These are phyloP conservation scores for Spizellomyces sp. DNA, from an alignment of 192 early-diverging fungal species.

Conservation along the genomic window DNA sequence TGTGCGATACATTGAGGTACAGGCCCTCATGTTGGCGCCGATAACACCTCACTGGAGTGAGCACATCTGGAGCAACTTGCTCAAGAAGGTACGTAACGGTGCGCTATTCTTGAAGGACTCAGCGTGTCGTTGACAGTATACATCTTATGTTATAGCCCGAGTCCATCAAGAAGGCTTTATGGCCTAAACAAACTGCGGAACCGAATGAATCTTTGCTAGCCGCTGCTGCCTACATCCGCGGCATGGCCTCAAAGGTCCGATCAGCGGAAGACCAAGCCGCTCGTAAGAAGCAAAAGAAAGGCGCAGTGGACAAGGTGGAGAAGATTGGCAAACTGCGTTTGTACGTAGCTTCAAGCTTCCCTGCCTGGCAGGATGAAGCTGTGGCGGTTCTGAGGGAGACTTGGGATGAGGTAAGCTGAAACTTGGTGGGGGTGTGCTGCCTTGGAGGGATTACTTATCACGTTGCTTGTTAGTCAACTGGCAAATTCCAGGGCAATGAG, in stretches of 20 bases:
- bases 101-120: slow-evolving; percentile 11
- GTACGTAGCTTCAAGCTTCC: slow-evolving; percentile 80
- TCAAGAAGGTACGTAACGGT: slow-evolving; percentile 59
- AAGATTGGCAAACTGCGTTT: slow-evolving; percentile 69
- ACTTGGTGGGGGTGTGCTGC: slow-evolving; percentile 3
- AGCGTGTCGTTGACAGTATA: background rate
- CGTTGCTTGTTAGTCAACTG: slow-evolving; percentile 31
- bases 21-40: slow-evolving; percentile 83
- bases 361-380: slow-evolving; percentile 87
- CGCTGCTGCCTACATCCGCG: slow-evolving; percentile 79
- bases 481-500: slow-evolving; percentile 75
- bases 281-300: slow-evolving; percentile 79
- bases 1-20: slow-evolving; percentile 78
- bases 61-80: slow-evolving; percentile 79
- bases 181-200: slow-evolving; percentile 56
- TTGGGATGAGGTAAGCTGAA: slow-evolving; percentile 39
- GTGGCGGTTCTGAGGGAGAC: slow-evolving; percentile 43
- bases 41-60: slow-evolving; percentile 95
- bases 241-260: slow-evolving; percentile 73
- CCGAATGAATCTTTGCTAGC: slow-evolving; percentile 74
- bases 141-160: slow-evolving; percentile 25
- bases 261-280: slow-evolving; percentile 73
- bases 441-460: background rate
- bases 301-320: slow-evolving; percentile 59
- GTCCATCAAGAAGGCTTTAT: slow-evolving; percentile 71